A percentile compares a stretch with the other conserved stretches of the same genome.
These are phyloP conservation scores for Vigna unguiculata DNA, from an alignment of 306 rosid species.

Conservation along the genomic window DNA sequence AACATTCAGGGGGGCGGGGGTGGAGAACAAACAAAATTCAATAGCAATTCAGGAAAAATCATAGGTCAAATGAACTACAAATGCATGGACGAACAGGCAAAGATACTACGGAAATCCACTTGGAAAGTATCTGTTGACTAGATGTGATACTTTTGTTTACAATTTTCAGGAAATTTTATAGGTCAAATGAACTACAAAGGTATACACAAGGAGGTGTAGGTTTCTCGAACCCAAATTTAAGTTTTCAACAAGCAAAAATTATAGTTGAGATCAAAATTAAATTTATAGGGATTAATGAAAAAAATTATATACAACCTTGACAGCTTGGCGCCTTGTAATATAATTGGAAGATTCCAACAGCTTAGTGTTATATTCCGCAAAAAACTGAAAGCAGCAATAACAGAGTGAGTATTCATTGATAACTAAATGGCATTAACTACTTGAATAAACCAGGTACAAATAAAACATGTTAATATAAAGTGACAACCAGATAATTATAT, in stretches of 20 bases:
- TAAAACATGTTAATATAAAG: conserved; percentile 21
- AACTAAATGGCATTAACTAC: conserved; percentile 28
- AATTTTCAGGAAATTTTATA: conserved; percentile 8
- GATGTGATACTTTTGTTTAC: not conserved
- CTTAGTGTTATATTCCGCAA: conserved; percentile 91
- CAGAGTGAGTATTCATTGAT: conserved; percentile 21
- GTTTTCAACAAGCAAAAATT: conserved; percentile 25
- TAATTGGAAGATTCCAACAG: conserved; percentile 91
- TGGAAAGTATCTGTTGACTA: conserved; percentile 18
- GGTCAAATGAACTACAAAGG: conserved; percentile 7
- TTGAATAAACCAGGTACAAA: conserved; percentile 18
- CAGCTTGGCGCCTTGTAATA: conserved; percentile 97
- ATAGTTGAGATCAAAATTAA: conserved; percentile 30
- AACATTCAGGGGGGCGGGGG: not conserved
- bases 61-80: conserved; percentile 15
- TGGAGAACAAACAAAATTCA: conserved; percentile 21
- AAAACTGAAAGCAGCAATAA: conserved; percentile 68
- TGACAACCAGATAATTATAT: conserved; percentile 25
- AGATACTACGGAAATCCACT: not conserved
- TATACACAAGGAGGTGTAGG: not conserved
- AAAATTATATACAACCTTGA: conserved; percentile 65
- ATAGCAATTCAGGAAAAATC: conserved; percentile 14
- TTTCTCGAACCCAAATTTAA: conserved; percentile 10
- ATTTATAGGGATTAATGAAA: conserved; percentile 11
- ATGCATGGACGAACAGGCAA: not conserved